phyloP scores from a whole-genome alignment of 192 early-diverging fungal species.

The Ambispora gerdemannii region DNA sequence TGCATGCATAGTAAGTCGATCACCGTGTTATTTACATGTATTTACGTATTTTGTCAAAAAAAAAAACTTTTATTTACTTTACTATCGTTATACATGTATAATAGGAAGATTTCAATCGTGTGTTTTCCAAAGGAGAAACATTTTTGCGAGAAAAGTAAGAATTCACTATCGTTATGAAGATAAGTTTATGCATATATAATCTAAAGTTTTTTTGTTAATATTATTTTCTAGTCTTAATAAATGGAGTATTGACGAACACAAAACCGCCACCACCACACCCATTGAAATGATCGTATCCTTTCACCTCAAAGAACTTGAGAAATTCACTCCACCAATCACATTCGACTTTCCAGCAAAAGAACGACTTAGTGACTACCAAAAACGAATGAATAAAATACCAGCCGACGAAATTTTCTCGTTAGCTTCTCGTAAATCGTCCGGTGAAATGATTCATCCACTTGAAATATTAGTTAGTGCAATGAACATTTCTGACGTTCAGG shows the following conservation, averaged over 20 bases:
- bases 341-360: neutral
- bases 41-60: too few species aligned
- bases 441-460: neutral
- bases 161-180: neutral
- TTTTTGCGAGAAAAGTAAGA: neutral
- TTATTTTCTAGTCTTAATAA: slow-evolving; percentile 5
- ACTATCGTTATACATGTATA: neutral
- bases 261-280: neutral
- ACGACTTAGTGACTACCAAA: neutral
- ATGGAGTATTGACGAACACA: slow-evolving; percentile 20
- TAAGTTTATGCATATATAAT: neutral
- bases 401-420: slow-evolving; percentile 1
- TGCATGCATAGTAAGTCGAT: neutral
- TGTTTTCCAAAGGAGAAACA: neutral
- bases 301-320: neutral
- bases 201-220: neutral
- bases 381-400: neutral
- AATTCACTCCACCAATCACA: neutral
- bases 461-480: neutral
- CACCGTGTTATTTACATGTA: neutral
- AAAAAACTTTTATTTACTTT: neutral
- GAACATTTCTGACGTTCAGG: neutral
- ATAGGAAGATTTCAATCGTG: neutral
- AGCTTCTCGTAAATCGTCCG: neutral
- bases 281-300: slow-evolving; percentile 13